Percentiles rank a stretch among this genome's conserved stretches.
Conservation (phyloP, 495 filamentous ascomycete genomes). For the Penicillium manginii region DNA sequence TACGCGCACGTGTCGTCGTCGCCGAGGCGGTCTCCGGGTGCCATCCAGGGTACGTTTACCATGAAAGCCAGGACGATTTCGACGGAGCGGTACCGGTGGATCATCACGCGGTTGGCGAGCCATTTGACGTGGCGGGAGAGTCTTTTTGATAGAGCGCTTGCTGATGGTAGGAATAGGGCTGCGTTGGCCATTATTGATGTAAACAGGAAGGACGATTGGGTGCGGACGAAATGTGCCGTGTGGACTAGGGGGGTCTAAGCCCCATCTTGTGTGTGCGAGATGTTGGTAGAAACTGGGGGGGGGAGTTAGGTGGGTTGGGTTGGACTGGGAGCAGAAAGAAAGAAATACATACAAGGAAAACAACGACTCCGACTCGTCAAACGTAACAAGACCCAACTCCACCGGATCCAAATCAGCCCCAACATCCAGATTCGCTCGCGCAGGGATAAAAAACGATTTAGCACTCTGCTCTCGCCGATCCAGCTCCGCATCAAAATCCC, state of each 20-base stretch:
- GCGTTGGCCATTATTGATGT: constrained; percentile 70
- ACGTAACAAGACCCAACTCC: constrained; percentile 64
- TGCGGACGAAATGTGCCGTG: constrained; percentile 63
- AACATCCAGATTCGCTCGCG: constrained; percentile 61
- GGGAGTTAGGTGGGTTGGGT: no score
- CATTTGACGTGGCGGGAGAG: constrained; percentile 65
- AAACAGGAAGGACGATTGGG: constrained; percentile 69
- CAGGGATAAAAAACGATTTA: constrained; percentile 63
- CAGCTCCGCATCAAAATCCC: no score
- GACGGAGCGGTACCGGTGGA: constrained; percentile 63
- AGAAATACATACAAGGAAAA: constrained; percentile 60
- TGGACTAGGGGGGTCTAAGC: constrained; percentile 67
- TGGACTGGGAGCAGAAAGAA: not conserved
- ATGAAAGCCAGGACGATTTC: constrained; percentile 76
- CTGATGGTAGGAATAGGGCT: constrained; percentile 64
- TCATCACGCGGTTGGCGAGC: constrained; percentile 62
- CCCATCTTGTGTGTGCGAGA: constrained; percentile 75
- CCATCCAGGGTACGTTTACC: constrained; percentile 80
- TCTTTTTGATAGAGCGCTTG: constrained; percentile 63
- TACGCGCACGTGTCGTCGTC: constrained; percentile 76
- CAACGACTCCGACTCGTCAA: constrained; percentile 62
- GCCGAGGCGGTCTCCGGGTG: constrained; percentile 64
- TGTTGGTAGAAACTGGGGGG: constrained; percentile 64
- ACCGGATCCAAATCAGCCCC: constrained; percentile 68
- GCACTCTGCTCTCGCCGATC: constrained; percentile 18